These are phyloP conservation scores for Papiliotrema terrestris DNA, from an alignment of 1,284 basidiomycete genomes.

Conservation along the genomic window DNA sequence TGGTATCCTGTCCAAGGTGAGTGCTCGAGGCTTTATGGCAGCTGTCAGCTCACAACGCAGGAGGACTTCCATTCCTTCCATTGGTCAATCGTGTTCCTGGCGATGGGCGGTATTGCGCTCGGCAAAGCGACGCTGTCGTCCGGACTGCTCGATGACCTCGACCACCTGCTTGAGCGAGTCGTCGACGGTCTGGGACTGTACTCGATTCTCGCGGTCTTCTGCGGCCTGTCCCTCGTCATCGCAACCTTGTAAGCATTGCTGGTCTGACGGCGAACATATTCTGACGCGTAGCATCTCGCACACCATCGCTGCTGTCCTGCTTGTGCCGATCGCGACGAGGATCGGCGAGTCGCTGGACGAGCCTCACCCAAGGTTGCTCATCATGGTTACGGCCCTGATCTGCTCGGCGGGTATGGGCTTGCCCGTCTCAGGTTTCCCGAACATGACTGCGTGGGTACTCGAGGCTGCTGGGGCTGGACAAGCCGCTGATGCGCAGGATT, in stretches of 20 bases:
- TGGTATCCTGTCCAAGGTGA: slow-evolving; percentile 86
- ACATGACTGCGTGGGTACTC: slow-evolving; percentile 79
- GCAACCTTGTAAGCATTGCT: slow-evolving; percentile 46
- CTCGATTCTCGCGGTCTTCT: slow-evolving; percentile 78
- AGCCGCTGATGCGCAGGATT: slow-evolving; percentile 55
- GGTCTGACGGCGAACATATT: not conserved
- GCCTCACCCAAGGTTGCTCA: slow-evolving; percentile 70
- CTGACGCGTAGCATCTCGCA: slow-evolving; percentile 65
- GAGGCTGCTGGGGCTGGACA: not conserved
- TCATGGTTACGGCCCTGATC: slow-evolving; percentile 84
- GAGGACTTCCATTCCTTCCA: slow-evolving; percentile 93
- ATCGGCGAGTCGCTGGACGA: slow-evolving; percentile 74
- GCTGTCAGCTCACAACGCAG: slow-evolving; percentile 48
- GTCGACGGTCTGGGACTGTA: slow-evolving; percentile 73
- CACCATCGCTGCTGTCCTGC: slow-evolving; percentile 91
- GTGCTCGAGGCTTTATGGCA: slow-evolving; percentile 15
- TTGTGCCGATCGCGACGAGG: slow-evolving; percentile 92
- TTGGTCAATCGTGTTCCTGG: slow-evolving; percentile 88
- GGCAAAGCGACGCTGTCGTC: slow-evolving; percentile 91
- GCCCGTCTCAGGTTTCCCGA: slow-evolving; percentile 96
- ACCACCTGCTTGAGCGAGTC: slow-evolving; percentile 63
- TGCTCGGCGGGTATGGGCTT: slow-evolving; percentile 98
- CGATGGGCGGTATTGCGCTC: slow-evolving; percentile 98
- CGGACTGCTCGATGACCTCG: slow-evolving; percentile 77
- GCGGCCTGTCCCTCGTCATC: slow-evolving; percentile 78